Conservation (phyloP, 345 rosid genomes). For the Salix exigua region DNA sequence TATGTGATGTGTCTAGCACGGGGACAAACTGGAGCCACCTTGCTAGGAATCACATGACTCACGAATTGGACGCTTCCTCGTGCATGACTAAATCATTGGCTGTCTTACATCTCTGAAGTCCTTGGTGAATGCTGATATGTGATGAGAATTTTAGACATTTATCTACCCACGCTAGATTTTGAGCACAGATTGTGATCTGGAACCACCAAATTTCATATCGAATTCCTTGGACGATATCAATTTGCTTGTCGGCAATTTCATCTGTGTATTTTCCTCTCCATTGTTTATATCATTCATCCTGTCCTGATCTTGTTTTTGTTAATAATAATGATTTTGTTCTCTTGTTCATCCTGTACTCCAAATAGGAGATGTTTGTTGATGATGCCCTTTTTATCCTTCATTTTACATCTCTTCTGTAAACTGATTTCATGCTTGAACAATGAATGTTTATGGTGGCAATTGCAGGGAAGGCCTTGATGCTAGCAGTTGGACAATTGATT, state of each 20-base stretch:
- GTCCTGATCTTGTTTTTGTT: constrained; percentile 16
- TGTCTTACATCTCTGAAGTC: constrained; percentile 55
- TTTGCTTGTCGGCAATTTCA: constrained; percentile 9
- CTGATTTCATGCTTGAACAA: neutral
- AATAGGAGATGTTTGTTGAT: neutral
- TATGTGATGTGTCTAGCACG: constrained; percentile 44
- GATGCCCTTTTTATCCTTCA: neutral
- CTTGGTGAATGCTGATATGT: constrained; percentile 5
- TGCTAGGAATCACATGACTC: constrained; percentile 69
- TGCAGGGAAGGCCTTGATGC: neutral
- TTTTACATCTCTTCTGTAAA: neutral
- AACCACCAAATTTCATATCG: constrained; percentile 11
- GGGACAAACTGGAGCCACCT: constrained; percentile 68
- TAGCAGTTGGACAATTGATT: neutral
- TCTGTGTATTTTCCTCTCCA: constrained; percentile 8
- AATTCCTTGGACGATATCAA: constrained; percentile 25
- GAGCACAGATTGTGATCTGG: neutral
- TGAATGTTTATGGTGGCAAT: neutral
- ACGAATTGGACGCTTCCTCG: constrained; percentile 72
- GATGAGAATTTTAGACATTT: constrained; percentile 6
- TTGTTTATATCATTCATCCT: constrained; percentile 11
- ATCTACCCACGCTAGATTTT: constrained; percentile 9
- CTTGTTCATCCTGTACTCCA: constrained; percentile 15
- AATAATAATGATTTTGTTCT: constrained; percentile 17
- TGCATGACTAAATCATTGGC: constrained; percentile 81